Base-by-base conservation (phyloP, 352 stramenopile species). In the Pythium scleroteichum region DNA sequence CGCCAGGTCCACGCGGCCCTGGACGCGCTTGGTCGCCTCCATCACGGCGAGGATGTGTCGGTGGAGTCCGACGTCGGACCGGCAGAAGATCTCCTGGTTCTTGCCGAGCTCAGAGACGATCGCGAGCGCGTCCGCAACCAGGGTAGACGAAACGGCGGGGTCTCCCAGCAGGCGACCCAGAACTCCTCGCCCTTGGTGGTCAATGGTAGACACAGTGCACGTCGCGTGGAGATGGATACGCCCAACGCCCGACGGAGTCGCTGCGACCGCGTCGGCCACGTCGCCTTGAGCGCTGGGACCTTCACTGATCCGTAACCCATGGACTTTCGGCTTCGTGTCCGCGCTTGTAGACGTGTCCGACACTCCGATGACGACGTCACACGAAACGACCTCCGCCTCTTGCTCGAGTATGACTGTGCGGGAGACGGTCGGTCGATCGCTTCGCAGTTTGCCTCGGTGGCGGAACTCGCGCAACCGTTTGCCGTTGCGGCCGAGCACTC, bases 21-120 rank as follows among this genome's bases (percentile, higher is more conserved):
- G 14, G 19, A 39, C 8, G 4, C 53, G 46, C 1, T 50, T 51
- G 12, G 26, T 54, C 1, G 46, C 47, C 17, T 50, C 50, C 53
- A 75, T 59, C 7, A 48, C 55, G 0, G 63, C 41, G 12, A 77
- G 17, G 2, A 77, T 40, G 44, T 74, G 62, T 13, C 47, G 24
- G 39, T 54, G 50, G 12, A 77, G 35, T 32, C 27, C 19, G 20
- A 75, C 22, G 14, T 23, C 9, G 0, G 39, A 8, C 19, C 59
- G 39, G 9, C 53, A 63, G 33, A 77, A 77, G 27, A 77, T 63
- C 17, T 6, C n/a, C 14, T 66, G 48, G 42, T 44, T 73, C 39
- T 74, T 72, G 50, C 42, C 54, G 10, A 77, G 45, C 24, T 77
- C 66, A 9, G 57, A 47, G 4, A 77, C 59, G 29, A 77, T 72